These are phyloP conservation scores for Cyclotella atomus DNA, from an alignment of 108 stramenopile genomes.

Conservation along the genomic window DNA sequence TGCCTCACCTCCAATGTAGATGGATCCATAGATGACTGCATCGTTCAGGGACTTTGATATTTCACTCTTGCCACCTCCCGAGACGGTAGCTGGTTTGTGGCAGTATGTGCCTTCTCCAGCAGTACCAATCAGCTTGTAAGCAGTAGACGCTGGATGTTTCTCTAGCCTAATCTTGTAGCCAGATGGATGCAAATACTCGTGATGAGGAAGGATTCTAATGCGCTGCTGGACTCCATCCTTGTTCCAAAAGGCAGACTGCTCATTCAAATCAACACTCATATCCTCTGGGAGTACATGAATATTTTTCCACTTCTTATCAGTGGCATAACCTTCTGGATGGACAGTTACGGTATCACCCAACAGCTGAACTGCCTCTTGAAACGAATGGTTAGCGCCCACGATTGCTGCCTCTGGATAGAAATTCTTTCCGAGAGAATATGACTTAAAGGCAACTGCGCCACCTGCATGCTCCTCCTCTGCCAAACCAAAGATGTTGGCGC, in stretches of 20 bases:
- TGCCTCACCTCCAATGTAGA: slow-evolving; percentile 46
- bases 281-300: slow-evolving; percentile 64
- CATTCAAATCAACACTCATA: slow-evolving; percentile 46
- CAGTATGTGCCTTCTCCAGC: slow-evolving; percentile 61
- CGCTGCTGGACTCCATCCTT: slow-evolving; percentile 35
- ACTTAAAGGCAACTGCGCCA: slow-evolving; percentile 63
- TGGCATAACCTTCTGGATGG: slow-evolving; percentile 63
- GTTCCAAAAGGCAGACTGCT: slow-evolving; percentile 54
- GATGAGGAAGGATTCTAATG: slow-evolving; percentile 54
- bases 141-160: slow-evolving; percentile 51
- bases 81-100: slow-evolving; percentile 66
- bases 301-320: slow-evolving; percentile 56
- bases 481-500: slow-evolving; percentile 58
- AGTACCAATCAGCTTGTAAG: slow-evolving; percentile 57
- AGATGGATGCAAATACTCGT: slow-evolving; percentile 55
- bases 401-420: slow-evolving; percentile 49
- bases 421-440: slow-evolving; percentile 51
- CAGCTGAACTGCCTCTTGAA: slow-evolving; percentile 48
- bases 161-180: slow-evolving; percentile 58
- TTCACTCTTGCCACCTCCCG: slow-evolving; percentile 61
- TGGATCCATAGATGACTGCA: slow-evolving; percentile 59
- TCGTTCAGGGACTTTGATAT: slow-evolving; percentile 60
- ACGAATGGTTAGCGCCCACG: slow-evolving; percentile 45
- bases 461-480: slow-evolving; percentile 70
- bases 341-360: slow-evolving; percentile 52